These are phyloP conservation scores for Sugiyamaella pinicola DNA, from an alignment of 1,139 yeast genomes.

Conservation along the genomic window DNA sequence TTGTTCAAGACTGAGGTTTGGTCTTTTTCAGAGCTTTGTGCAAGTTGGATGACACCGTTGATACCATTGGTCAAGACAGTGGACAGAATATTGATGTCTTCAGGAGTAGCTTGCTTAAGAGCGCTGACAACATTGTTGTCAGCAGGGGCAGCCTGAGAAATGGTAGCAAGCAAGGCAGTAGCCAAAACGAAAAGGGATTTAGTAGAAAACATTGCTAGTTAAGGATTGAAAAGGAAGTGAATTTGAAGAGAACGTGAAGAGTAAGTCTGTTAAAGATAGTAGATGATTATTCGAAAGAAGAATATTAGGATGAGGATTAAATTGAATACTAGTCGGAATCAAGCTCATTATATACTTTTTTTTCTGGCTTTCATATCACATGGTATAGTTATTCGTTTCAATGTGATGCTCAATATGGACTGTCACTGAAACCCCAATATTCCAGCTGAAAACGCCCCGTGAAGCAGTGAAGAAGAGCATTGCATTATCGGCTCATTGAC, in stretches of 20 bases:
- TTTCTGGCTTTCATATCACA: no score
- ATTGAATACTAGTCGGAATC: neutral
- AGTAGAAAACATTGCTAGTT: constrained; percentile 8
- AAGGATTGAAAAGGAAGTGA: neutral
- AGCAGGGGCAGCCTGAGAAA: constrained; percentile 13
- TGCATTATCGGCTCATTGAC: no score
- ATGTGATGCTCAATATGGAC: no score
- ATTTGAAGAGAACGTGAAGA: neutral
- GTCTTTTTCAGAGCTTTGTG: neutral
- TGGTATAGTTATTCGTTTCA: no score
- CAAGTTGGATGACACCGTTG: neutral
- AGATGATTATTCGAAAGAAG: neutral
- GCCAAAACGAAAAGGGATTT: constrained; percentile 11
- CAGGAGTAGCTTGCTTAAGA: constrained; percentile 9
- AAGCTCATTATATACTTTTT: neutral
- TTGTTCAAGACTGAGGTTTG: constrained; percentile 7
- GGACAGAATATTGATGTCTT: neutral
- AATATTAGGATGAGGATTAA: neutral
- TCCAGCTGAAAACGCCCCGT: no score
- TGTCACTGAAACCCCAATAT: no score
- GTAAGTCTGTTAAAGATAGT: neutral
- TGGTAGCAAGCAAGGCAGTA: constrained; percentile 13
- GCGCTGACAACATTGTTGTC: constrained; percentile 1
- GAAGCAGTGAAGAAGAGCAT: no score
- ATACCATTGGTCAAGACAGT: no score